phyloP scores from a whole-genome alignment of 192 early-diverging fungal genomes.

The Coemansia sp. region DNA sequence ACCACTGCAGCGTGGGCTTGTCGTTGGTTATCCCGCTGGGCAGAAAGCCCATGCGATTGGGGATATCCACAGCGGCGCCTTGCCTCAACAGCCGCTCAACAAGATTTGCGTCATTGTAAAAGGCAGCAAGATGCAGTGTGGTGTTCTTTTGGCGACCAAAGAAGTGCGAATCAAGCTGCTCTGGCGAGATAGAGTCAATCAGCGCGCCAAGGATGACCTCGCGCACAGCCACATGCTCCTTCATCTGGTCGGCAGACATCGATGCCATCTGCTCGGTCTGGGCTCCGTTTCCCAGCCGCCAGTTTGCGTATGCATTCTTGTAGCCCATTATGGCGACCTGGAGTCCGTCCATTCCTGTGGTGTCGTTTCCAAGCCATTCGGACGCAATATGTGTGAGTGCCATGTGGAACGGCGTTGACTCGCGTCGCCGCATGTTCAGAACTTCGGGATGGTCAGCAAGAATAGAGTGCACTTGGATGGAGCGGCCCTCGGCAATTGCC shows the following conservation, averaged over 20 bases:
- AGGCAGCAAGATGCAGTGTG: conserved; percentile 55
- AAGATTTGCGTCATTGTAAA: conserved; percentile 54
- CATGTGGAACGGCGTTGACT: conserved; percentile 55
- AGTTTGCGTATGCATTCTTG: conserved; percentile 56
- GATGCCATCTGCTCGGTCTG: conserved; percentile 47
- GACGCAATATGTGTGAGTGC: conserved; percentile 52
- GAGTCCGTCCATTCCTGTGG: conserved; percentile 57
- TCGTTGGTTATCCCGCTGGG: conserved; percentile 53
- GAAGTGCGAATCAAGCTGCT: conserved; percentile 55
- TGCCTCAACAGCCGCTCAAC: conserved; percentile 53
- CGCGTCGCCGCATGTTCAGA: conserved; percentile 52
- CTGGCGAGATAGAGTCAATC: conserved; percentile 52
- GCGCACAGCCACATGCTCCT: conserved; percentile 51
- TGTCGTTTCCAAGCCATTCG: conserved; percentile 56
- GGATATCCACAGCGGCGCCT: conserved; percentile 53
- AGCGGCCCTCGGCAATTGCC: conserved; percentile 54
- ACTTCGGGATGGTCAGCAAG: conserved; percentile 51
- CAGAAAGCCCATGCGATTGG: conserved; percentile 51
- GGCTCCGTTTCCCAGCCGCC: conserved; percentile 49
- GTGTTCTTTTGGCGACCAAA: conserved; percentile 56
- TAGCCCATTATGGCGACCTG: conserved; percentile 58
- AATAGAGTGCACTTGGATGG: conserved; percentile 55
- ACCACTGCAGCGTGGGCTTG: conserved; percentile 52
- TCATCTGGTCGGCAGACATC: conserved; percentile 52
- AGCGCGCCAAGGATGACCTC: conserved; percentile 54